Conservation (phyloP, 169 alveolate genomes). For the Cryptosporidium baileyi region DNA sequence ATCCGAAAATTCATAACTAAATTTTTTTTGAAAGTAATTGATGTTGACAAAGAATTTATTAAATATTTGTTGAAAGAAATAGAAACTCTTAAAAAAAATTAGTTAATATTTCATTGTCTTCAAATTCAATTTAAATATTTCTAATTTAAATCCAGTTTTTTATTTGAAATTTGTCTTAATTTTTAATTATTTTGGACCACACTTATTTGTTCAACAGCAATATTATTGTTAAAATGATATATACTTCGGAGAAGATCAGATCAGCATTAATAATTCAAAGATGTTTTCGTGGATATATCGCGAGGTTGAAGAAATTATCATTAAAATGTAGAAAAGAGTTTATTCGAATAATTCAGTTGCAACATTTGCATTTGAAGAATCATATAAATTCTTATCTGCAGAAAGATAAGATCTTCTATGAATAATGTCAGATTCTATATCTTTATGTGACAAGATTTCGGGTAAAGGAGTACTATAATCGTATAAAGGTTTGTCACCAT, state of each 20-base stretch:
- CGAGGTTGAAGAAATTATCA: conserved; percentile 5
- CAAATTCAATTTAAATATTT: too few relatives aligned
- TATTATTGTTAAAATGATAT: not conserved
- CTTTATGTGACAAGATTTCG: not conserved
- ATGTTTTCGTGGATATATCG: conserved; percentile 37
- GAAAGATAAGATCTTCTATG: not conserved
- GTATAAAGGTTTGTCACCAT: not conserved
- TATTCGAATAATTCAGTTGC: conserved; percentile 8
- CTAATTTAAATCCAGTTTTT: too few relatives aligned
- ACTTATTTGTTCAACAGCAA: too few relatives aligned
- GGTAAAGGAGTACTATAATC: not conserved
- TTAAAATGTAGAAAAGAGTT: conserved; percentile 2
- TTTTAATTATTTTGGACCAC: too few relatives aligned
- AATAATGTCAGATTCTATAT: not conserved
- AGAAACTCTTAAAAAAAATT: too few relatives aligned
- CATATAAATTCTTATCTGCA: not conserved
- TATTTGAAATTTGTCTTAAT: too few relatives aligned
- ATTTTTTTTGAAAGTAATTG: too few relatives aligned
- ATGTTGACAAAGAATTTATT: too few relatives aligned
- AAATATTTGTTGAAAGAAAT: too few relatives aligned
- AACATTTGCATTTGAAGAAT: not conserved
- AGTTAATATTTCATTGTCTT: too few relatives aligned
- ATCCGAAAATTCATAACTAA: too few relatives aligned
- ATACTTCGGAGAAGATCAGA: not conserved
- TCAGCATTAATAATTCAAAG: conserved; percentile 15